phyloP scores from a whole-genome alignment of 345 rosid genomes.

The Citrus sp. region DNA sequence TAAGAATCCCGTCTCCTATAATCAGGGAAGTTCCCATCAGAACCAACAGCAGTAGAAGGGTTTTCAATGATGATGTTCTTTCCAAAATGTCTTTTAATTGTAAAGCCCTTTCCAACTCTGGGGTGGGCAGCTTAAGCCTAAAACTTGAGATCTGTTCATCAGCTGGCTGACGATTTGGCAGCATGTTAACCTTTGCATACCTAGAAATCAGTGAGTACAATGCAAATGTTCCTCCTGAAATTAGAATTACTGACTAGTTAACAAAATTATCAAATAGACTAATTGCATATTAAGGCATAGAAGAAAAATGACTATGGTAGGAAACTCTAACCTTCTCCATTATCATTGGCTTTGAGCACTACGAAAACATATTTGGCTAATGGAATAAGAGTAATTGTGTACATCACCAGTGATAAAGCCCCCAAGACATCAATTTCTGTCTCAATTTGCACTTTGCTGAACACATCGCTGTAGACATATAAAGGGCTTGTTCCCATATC shows the following conservation, averaged over 20 bases:
- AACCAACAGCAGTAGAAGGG: conserved; percentile 69
- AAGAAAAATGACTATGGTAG: neutral
- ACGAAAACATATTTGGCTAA: conserved; percentile 86
- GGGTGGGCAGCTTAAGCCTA: conserved; percentile 89
- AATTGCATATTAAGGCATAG: neutral
- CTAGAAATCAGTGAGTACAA: conserved; percentile 82
- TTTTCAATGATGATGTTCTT: conserved; percentile 67
- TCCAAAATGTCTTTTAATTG: conserved; percentile 75
- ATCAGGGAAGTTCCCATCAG: conserved; percentile 98
- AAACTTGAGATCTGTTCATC: conserved; percentile 91
- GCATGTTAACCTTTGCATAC: conserved; percentile 81
- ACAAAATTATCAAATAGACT: conserved; percentile 1
- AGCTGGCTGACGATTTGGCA: conserved; percentile 94
- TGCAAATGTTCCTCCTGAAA: conserved; percentile 97
- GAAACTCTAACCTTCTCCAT: conserved; percentile 71
- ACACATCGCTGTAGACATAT: conserved; percentile 89
- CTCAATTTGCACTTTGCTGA: conserved; percentile 75
- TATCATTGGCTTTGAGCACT: conserved; percentile 95
- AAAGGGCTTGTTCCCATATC: conserved; percentile 98
- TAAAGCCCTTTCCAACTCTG: conserved; percentile 87
- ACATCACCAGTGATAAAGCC: conserved; percentile 87
- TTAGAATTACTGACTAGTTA: conserved; percentile 18
- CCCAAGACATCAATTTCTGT: conserved; percentile 91
- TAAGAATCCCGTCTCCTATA: conserved; percentile 92
- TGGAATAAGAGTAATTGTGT: conserved; percentile 89